phyloP scores from a whole-genome alignment of 257 asterid species.

The Nicotiana undulata region DNA sequence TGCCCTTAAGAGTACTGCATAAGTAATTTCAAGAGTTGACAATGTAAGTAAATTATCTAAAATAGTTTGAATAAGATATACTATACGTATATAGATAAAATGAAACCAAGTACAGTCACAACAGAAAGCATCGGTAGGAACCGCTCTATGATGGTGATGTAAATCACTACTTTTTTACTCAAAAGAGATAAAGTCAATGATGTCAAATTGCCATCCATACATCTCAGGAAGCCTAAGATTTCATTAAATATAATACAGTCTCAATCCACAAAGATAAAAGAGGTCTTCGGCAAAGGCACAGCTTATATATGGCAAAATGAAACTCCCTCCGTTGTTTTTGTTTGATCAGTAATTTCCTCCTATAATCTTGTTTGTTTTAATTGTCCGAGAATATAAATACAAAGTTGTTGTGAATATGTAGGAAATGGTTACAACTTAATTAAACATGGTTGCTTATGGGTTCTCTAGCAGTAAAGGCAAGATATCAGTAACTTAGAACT shows the following conservation, averaged over 20 bases:
- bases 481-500: not conserved
- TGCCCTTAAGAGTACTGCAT: slow-evolving; percentile 14
- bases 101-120: not conserved
- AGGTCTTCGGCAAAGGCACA: not conserved
- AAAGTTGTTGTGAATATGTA: not conserved
- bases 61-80: not conserved
- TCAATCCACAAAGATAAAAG: not conserved
- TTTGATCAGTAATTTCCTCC: not conserved
- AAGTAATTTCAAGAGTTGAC: not conserved
- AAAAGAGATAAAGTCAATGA: not conserved
- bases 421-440: not conserved
- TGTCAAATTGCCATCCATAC: not conserved
- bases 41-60: not conserved
- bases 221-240: not conserved
- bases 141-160: not conserved
- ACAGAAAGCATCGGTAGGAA: not conserved
- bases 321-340: not conserved
- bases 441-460: not conserved
- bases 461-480: not conserved
- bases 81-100: not conserved
- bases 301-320: not conserved
- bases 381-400: not conserved
- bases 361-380: not conserved
- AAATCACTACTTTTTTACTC: not conserved
- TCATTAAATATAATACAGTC: not conserved